A percentile compares a stretch with the other conserved stretches of the same genome.
phyloP scores from a whole-genome alignment of 2,329 filamentous ascomycete species.

The Exophiala dermatitidis region DNA sequence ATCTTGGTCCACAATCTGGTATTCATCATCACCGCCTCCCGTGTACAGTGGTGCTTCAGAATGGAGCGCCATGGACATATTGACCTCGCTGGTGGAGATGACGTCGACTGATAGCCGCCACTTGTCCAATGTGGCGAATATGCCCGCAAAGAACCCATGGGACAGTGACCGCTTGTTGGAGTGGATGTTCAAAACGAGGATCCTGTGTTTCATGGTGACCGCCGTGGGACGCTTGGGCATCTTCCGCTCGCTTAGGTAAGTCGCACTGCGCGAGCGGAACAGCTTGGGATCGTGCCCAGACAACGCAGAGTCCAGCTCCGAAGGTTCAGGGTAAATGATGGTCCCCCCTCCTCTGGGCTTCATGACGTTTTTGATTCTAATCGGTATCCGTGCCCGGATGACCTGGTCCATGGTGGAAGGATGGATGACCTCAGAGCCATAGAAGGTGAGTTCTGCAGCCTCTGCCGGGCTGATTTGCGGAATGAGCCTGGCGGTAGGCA shows the following conservation, averaged over 20 bases:
- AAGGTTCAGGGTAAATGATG: conserved; percentile 65
- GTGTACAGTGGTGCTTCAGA: conserved; percentile 56
- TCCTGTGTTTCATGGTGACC: conserved; percentile 95
- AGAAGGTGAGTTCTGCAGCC: conserved; percentile 90
- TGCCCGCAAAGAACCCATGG: conserved; percentile 89
- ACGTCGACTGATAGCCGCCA: conserved; percentile 87
- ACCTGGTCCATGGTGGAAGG: conserved; percentile 97
- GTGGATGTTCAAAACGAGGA: conserved; percentile 95
- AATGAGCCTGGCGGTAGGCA: conserved; percentile 86
- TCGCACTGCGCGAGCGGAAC: conserved; percentile 41
- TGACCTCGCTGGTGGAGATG: conserved; percentile 92
- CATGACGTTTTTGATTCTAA: conserved; percentile 64
- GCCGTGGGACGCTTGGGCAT: conserved; percentile 72
- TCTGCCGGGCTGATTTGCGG: conserved; percentile 85
- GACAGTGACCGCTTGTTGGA: conserved; percentile 94
- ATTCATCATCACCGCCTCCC: conserved; percentile 42
- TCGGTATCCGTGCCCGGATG: conserved; percentile 57
- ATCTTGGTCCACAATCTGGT: conserved; percentile 54
- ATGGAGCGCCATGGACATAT: conserved; percentile 95
- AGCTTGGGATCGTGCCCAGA: conserved; percentile 39
- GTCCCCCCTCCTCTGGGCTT: conserved; percentile 58
- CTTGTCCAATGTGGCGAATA: conserved; percentile 84
- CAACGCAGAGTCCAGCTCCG: conserved; percentile 44
- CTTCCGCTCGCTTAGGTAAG: conserved; percentile 43
- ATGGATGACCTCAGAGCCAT: conserved; percentile 94